phyloP scores from a whole-genome alignment of 78 protist genomes.

The Dictyostelium purpureum region DNA sequence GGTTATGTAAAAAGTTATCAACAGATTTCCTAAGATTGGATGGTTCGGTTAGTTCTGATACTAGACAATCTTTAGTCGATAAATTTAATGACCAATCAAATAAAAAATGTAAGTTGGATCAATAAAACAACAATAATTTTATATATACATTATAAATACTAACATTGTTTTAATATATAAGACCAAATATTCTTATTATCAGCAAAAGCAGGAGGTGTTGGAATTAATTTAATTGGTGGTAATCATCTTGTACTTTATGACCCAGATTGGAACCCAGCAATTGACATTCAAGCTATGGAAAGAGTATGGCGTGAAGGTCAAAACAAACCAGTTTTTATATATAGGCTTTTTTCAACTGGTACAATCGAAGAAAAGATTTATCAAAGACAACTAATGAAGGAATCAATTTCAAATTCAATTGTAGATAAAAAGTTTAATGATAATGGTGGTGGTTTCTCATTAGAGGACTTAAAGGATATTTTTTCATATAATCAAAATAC shows the following conservation, averaged over 20 bases:
- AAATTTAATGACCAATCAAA: conserved; percentile 83
- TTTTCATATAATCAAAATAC: conserved; percentile 49
- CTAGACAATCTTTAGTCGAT: conserved; percentile 82
- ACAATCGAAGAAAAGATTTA: conserved; percentile 93
- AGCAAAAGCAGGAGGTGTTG: conserved; percentile 96
- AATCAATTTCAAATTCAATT: conserved; percentile 73
- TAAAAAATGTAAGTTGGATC: no score
- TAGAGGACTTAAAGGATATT: conserved; percentile 70
- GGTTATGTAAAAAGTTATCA: neutral
- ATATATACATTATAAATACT: conserved; percentile 21
- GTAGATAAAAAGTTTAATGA: conserved; percentile 38
- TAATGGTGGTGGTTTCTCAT: conserved; percentile 39
- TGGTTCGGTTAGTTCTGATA: conserved; percentile 66
- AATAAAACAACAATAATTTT: neutral
- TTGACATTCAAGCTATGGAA: conserved; percentile 95
- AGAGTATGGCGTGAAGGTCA: conserved; percentile 98
- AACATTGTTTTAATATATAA: no score
- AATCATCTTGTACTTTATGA: conserved; percentile 95
- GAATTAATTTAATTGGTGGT: conserved; percentile 97
- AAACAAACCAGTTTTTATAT: conserved; percentile 83
- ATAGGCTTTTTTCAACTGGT: conserved; percentile 79
- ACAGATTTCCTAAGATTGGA: conserved; percentile 71
- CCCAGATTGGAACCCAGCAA: conserved; percentile 97
- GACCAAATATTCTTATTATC: conserved; percentile 83
- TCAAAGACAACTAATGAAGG: conserved; percentile 90